Evolutionary conservation across 345 rosid genomes (phyloP).

Genomic region (Corchorus capsularis): DNA sequence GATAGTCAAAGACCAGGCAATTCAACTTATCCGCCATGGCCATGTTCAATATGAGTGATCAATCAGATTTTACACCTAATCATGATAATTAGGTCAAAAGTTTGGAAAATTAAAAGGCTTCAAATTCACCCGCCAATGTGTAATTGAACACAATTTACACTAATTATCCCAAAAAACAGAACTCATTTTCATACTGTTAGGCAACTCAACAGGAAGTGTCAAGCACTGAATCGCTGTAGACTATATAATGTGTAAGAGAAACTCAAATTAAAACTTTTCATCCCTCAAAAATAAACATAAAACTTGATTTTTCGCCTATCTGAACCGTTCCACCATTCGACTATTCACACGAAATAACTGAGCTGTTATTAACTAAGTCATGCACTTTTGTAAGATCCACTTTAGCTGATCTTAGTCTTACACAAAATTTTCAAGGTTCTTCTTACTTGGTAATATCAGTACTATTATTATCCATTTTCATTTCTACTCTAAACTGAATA

Average conservation of each 20-base stretch:
- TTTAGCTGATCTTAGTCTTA: background rate
- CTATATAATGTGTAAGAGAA: background rate
- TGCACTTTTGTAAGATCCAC: background rate
- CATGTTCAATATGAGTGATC: background rate
- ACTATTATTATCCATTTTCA: background rate
- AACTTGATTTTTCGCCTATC: background rate
- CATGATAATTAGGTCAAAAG: background rate
- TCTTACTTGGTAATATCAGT: too few relatives aligned
- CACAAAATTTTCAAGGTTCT: background rate
- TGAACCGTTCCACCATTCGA: background rate
- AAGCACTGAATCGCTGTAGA: background rate
- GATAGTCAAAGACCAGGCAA: background rate
- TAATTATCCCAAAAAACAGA: background rate
- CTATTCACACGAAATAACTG: background rate
- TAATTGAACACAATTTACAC: background rate
- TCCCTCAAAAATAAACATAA: background rate
- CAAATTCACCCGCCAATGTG: constrained; percentile 2
- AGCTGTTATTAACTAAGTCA: background rate
- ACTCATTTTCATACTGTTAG: background rate
- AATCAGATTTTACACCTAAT: constrained; percentile 11
- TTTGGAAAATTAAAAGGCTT: background rate
- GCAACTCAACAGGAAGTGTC: background rate
- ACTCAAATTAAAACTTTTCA: background rate
- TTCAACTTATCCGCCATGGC: background rate
- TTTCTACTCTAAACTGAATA: constrained; percentile 1